Evolutionary conservation across 225 moss, liverwort and hornwort species (phyloP).

Genomic region (Rhytidiadelphus loreus): DNA sequence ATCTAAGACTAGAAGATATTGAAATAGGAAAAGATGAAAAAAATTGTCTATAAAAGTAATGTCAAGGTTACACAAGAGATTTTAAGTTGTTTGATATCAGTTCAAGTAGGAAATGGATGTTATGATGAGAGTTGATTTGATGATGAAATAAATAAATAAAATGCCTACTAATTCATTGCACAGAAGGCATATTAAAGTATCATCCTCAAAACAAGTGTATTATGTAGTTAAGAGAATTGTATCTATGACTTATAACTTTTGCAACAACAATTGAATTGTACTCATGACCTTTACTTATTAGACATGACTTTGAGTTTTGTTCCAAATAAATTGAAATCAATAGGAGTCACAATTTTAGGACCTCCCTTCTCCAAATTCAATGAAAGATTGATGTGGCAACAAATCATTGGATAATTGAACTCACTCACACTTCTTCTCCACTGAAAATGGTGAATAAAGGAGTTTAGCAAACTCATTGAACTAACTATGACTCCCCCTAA

Average conservation of each 20-base stretch:
- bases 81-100: too few species aligned
- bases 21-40: not conserved
- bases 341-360: not conserved
- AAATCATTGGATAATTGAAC: not conserved
- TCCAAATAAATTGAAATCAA: not conserved
- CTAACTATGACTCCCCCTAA: not conserved
- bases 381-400: not conserved
- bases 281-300: too few species aligned
- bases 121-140: too few species aligned
- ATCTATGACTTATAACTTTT: too few species aligned
- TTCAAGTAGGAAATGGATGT: too few species aligned
- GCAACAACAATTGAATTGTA: too few species aligned
- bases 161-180: too few species aligned
- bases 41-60: not conserved
- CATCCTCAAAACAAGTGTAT: not conserved
- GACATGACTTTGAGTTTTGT: not conserved
- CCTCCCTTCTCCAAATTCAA: accelerated
- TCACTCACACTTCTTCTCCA: not conserved
- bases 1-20: not conserved
- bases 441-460: too few species aligned
- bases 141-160: too few species aligned
- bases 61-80: not conserved
- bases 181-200: too few species aligned
- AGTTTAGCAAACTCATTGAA: too few species aligned
- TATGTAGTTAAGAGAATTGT: not conserved